Conservation (phyloP, 208 protist genomes). For the Leishmania tropica region DNA sequence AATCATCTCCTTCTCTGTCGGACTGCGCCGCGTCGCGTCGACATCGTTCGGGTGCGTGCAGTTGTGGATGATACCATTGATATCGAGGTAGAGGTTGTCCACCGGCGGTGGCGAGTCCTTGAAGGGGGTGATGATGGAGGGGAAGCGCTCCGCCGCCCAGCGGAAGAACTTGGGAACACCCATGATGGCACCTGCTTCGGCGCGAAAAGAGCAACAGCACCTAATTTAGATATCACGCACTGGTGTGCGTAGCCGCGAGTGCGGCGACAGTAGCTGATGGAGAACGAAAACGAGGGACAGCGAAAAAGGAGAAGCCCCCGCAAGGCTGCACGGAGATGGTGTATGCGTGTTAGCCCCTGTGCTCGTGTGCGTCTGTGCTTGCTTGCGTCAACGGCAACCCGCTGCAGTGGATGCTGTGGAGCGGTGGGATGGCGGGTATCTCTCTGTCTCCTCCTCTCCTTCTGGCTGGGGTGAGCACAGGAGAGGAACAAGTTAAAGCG, state of each 20-base stretch:
- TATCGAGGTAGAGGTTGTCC: conserved; percentile 99
- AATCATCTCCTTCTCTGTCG: conserved; percentile 97
- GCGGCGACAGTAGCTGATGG: background rate
- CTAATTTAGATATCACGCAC: conserved; percentile 2
- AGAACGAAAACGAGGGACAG: background rate
- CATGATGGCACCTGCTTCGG: conserved; percentile 48
- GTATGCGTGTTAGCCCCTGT: background rate
- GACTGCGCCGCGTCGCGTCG: conserved; percentile 69
- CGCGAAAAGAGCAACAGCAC: background rate
- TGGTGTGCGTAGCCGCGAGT: background rate
- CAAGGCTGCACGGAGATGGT: background rate
- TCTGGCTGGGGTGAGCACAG: too few species aligned
- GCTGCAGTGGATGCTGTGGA: background rate
- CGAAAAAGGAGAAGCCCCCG: background rate
- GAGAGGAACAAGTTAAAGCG: too few species aligned
- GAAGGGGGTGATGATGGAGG: conserved; percentile 92
- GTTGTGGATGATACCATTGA: conserved; percentile 99
- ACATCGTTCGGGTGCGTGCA: conserved; percentile 97
- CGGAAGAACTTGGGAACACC: conserved; percentile 97
- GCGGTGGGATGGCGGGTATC: background rate
- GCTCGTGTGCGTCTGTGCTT: background rate
- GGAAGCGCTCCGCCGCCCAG: conserved; percentile 97
- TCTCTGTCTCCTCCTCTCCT: background rate
- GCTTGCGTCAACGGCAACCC: background rate
- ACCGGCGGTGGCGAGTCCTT: conserved; percentile 89